A percentile compares a stretch with the other conserved stretches of the same genome.
These are phyloP conservation scores for Naganishia albida DNA, from an alignment of 1,284 basidiomycete genomes.

Conservation along the genomic window DNA sequence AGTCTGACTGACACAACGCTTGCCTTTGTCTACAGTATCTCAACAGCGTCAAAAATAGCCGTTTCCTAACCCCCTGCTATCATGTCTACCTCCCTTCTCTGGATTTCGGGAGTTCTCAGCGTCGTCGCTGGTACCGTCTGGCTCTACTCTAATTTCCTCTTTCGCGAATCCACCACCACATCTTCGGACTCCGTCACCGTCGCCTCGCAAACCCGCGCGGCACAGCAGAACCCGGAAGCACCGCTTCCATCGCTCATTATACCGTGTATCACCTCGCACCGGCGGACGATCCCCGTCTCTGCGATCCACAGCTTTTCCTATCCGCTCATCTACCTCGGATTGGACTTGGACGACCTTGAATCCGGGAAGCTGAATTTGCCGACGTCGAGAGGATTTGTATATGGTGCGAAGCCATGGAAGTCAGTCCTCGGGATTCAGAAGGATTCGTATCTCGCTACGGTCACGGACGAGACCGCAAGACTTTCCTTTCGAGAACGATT, in stretches of 20 bases:
- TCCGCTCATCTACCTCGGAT: constrained; percentile 63
- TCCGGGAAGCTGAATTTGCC: constrained; percentile 58
- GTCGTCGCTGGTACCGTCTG: constrained; percentile 5
- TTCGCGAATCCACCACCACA: neutral
- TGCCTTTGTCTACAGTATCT: too few relatives aligned
- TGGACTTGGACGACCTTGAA: constrained; percentile 66
- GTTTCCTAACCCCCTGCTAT: too few relatives aligned
- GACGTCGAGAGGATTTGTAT: constrained; percentile 35
- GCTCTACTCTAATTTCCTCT: neutral
- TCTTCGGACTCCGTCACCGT: neutral
- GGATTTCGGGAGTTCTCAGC: neutral
- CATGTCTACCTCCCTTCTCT: constrained; percentile 12
- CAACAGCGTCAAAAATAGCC: too few relatives aligned
- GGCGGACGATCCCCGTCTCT: constrained; percentile 59
- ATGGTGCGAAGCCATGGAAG: constrained; percentile 36
- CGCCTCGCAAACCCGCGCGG: neutral
- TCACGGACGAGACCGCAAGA: constrained; percentile 33
- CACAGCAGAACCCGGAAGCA: neutral
- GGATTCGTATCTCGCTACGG: constrained; percentile 58
- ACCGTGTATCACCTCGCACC: constrained; percentile 31
- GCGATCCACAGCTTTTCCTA: constrained; percentile 66
- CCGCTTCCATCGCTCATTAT: constrained; percentile 30
- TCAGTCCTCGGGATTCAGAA: constrained; percentile 58
- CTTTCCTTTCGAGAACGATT: constrained; percentile 36
- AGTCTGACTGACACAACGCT: too few relatives aligned